Conservation (phyloP, 2,329 filamentous ascomycete genomes). For the Raffaelea ambrosiae region DNA sequence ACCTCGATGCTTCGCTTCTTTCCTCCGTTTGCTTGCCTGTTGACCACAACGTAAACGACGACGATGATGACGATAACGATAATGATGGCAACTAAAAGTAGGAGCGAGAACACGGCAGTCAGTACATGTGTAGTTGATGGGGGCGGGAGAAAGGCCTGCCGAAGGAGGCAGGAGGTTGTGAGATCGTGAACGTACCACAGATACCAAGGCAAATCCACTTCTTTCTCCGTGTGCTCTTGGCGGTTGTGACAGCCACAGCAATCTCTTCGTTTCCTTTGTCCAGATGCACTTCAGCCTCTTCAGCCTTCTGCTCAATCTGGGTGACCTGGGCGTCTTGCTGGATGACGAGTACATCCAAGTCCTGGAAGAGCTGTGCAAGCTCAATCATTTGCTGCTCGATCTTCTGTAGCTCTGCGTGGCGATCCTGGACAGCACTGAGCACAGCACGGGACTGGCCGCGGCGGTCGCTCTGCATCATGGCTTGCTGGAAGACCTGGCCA, state of each 20-base stretch:
- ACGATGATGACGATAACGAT: slow-evolving; percentile 43
- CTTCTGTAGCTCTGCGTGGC: slow-evolving; percentile 81
- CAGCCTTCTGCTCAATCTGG: slow-evolving; percentile 78
- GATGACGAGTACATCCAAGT: slow-evolving; percentile 77
- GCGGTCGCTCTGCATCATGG: slow-evolving; percentile 72
- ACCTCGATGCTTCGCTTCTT: slow-evolving; percentile 19
- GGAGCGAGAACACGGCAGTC: no score
- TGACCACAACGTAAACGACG: slow-evolving; percentile 39
- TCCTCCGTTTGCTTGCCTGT: slow-evolving; percentile 19
- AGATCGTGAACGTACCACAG: slow-evolving; percentile 37
- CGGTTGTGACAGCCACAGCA: slow-evolving; percentile 70
- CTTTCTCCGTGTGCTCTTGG: slow-evolving; percentile 74
- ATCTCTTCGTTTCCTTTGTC: slow-evolving; percentile 81
- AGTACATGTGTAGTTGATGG: background rate
- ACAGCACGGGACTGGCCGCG: slow-evolving; percentile 74
- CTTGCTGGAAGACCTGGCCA: slow-evolving; percentile 80
- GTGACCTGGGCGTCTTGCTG: slow-evolving; percentile 76
- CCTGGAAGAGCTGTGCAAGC: slow-evolving; percentile 78
- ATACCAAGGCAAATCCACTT: slow-evolving; percentile 95
- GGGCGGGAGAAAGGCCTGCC: no score
- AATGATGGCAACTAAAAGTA: slow-evolving; percentile 38
- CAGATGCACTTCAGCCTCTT: slow-evolving; percentile 78
- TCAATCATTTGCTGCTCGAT: slow-evolving; percentile 88
- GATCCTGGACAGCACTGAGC: slow-evolving; percentile 69
- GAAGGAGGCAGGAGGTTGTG: no score